These are phyloP conservation scores for Acaromyces ingoldii DNA, from an alignment of 1,284 basidiomycete species.

Conservation along the genomic window DNA sequence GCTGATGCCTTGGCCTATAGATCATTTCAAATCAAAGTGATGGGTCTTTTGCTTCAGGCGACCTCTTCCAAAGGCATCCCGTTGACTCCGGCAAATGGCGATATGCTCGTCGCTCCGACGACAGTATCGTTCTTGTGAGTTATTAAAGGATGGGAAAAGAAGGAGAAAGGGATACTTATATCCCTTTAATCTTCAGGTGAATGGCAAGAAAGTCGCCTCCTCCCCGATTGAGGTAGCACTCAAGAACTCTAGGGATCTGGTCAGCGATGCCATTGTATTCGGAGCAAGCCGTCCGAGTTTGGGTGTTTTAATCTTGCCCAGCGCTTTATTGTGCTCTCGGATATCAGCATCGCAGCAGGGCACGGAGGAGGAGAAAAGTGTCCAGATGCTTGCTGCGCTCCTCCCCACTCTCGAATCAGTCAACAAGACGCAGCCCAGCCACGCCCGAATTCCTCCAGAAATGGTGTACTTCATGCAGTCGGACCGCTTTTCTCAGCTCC, in stretches of 20 bases:
- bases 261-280: conserved; percentile 32
- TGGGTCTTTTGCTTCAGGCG: conserved; percentile 27
- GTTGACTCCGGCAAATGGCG: conserved; percentile 14
- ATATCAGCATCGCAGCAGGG: no score
- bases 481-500: conserved; percentile 11
- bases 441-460: conserved; percentile 23
- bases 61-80: conserved; percentile 21
- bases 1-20: not conserved
- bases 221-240: conserved; percentile 20
- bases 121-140: conserved; percentile 28
- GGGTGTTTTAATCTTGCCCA: conserved; percentile 23
- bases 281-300: conserved; percentile 31
- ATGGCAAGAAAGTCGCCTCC: conserved; percentile 29
- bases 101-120: conserved; percentile 28
- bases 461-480: conserved; percentile 22
- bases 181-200: conserved; percentile 1
- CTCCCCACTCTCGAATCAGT: conserved; percentile 13
- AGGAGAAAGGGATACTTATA: not conserved
- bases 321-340: no score
- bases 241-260: conserved; percentile 9
- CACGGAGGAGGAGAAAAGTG: not conserved
- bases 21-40: conserved; percentile 26
- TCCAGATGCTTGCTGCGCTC: conserved; percentile 16
- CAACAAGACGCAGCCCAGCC: conserved; percentile 21
- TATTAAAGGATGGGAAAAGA: not conserved